These are phyloP conservation scores for Nidularia sp. DNA, from an alignment of 768 basidiomycete genomes.

Conservation along the genomic window DNA sequence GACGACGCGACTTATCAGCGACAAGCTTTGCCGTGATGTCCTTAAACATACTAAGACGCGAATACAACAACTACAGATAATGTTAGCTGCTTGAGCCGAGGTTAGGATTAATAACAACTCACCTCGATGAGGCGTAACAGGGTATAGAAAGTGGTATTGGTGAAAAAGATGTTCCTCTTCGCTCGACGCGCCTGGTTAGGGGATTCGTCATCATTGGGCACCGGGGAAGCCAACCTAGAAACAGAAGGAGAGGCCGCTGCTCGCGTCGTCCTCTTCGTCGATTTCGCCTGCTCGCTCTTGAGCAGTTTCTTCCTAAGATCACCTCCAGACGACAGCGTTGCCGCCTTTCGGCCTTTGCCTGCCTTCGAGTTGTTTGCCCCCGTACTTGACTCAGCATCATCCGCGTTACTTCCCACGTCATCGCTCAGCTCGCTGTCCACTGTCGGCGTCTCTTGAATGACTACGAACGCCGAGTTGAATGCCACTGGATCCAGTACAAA, in stretches of 20 bases:
- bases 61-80: constrained; percentile 65
- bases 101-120: constrained; percentile 14
- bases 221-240: constrained; percentile 65
- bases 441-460: constrained; percentile 39
- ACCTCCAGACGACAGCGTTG: constrained; percentile 31
- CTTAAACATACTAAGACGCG: constrained; percentile 79
- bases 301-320: constrained; percentile 77
- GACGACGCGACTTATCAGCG: constrained; percentile 11
- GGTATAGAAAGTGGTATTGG: constrained; percentile 86
- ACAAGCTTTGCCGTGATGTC: constrained; percentile 48
- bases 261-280: constrained; percentile 54
- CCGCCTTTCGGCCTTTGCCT: constrained; percentile 14
- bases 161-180: constrained; percentile 68
- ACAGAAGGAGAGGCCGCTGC: constrained; percentile 43
- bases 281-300: constrained; percentile 82
- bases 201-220: constrained; percentile 35
- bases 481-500: constrained; percentile 69
- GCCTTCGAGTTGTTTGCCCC: constrained; percentile 20
- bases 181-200: constrained; percentile 21
- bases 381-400: constrained; percentile 36
- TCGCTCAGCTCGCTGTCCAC: constrained; percentile 57
- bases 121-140: constrained; percentile 87
- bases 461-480: constrained; percentile 69
- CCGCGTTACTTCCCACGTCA: constrained; percentile 29
- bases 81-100: neutral